phyloP scores from a whole-genome alignment of 1,284 basidiomycete species.

The Cryptococcus jaspeensis region DNA sequence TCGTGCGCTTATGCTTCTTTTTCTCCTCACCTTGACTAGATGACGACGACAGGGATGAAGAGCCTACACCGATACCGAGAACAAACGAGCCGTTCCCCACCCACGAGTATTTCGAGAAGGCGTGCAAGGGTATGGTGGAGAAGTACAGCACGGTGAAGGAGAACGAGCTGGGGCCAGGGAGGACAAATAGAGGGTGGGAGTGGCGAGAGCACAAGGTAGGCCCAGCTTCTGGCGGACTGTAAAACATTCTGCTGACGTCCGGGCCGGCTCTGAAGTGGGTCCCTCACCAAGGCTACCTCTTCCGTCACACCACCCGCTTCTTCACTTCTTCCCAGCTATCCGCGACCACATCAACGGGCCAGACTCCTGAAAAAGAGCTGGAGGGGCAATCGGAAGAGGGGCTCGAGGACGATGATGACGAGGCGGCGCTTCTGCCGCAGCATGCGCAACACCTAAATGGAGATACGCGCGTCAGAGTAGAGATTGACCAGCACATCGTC shows the following conservation, averaged over 20 bases:
- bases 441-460: not conserved
- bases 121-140: constrained; percentile 9
- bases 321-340: not conserved
- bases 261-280: constrained; percentile 5
- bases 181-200: constrained; percentile 32
- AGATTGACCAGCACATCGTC: constrained; percentile 28
- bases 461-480: constrained; percentile 3
- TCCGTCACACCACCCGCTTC: constrained; percentile 11
- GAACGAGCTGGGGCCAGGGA: constrained; percentile 10
- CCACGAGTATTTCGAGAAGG: constrained; percentile 7
- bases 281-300: constrained; percentile 28
- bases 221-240: not conserved
- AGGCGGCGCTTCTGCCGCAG: not conserved
- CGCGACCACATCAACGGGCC: not conserved
- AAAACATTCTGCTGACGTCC: not conserved
- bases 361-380: constrained; percentile 10
- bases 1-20: not conserved
- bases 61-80: not conserved
- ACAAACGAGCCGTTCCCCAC: not conserved
- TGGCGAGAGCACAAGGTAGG: constrained; percentile 25
- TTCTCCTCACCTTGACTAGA: not conserved
- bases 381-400: constrained; percentile 10
- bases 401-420: constrained; percentile 5
- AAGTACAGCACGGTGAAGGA: constrained; percentile 3
- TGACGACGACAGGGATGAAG: not conserved